phyloP scores from a whole-genome alignment of 768 basidiomycete genomes.

The Leucocoprinus birnbaumii region DNA sequence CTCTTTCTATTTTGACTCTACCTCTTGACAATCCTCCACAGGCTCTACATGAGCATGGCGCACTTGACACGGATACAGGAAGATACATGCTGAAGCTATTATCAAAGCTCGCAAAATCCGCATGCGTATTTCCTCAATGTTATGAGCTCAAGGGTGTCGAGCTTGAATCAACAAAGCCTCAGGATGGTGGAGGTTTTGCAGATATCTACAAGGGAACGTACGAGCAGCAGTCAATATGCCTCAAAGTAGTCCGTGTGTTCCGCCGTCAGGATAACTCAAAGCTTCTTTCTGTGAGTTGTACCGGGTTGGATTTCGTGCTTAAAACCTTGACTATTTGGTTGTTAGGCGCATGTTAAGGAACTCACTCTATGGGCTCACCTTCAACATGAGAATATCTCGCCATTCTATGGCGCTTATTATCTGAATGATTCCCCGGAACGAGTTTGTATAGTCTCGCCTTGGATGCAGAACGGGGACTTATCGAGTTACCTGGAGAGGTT shows the following conservation, averaged over 20 bases:
- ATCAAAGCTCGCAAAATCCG: constrained; percentile 3
- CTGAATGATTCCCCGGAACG: constrained; percentile 1
- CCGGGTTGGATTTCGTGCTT: background rate
- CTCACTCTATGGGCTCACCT: constrained; percentile 31
- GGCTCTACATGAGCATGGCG: background rate
- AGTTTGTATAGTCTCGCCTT: constrained; percentile 18
- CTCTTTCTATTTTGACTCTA: no score
- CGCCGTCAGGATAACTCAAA: background rate
- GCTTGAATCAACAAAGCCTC: background rate
- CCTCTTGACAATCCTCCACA: background rate
- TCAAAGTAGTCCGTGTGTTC: constrained; percentile 9
- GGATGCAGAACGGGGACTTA: constrained; percentile 18
- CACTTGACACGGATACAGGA: background rate
- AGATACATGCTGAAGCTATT: background rate
- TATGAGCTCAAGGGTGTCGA: background rate
- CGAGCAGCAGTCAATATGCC: background rate
- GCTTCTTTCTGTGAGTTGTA: background rate
- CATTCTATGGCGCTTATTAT: constrained; percentile 27
- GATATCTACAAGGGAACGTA: constrained; percentile 3
- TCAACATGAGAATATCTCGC: constrained; percentile 31
- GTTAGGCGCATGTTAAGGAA: constrained; percentile 16
- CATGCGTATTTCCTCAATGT: background rate
- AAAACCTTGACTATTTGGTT: background rate
- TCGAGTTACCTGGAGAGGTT: constrained; percentile 12
- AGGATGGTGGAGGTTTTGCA: background rate